Evolutionary conservation across 495 filamentous ascomycete genomes (phyloP), one percentile per base, ranked within the genome.

Genomic region (Aspergillus affinis): DNA sequence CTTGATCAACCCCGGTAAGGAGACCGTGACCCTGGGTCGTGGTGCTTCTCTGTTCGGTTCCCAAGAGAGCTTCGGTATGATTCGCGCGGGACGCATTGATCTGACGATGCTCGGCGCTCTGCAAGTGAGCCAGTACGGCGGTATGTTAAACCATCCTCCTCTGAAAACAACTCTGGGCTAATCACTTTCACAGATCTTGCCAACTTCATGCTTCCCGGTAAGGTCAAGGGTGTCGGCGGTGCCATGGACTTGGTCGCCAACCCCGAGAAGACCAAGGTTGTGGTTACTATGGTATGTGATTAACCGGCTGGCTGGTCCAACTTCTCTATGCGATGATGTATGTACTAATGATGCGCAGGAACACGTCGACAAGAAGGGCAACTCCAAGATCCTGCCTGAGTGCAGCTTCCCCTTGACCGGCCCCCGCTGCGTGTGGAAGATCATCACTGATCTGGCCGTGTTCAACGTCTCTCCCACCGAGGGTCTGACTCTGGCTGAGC

Each of bases 31-130:
- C 10, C 81, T 96, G 20, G 80, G 83, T 48, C 80, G 84, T 0
- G 92, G 92, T 52, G 90, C 92, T 3, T 82, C 88, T 12, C 82
- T 89, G 32, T 96, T 96, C 64, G 90, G 90, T 46, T 88, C 83
- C 58, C 89, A 93, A 61, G 92, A 96, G 81, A 88, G 84, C 69
- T 96, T 96, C 71, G 92, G 90, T 68, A 96, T 96, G 92, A 95
- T 96, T 65, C 82, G 92, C 59, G 84, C 85, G 68, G 92, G 92
- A n/a, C 83, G 89, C 51, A 90, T 96, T 69, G 86, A 96, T 75
- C 77, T 96, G 48, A 93, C 91, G 27, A 94, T 96, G 68, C 81
- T 96, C 17, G 92, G 92, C 55, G 92, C 92, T 45, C 91, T 96
- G 85, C 92, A 96, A 73, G 92, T 95, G 51, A 86, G 81, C 67